Evolutionary conservation across 176 grass and related monocot species (phyloP).

Genomic region (Puccinellia tenuiflora): DNA sequence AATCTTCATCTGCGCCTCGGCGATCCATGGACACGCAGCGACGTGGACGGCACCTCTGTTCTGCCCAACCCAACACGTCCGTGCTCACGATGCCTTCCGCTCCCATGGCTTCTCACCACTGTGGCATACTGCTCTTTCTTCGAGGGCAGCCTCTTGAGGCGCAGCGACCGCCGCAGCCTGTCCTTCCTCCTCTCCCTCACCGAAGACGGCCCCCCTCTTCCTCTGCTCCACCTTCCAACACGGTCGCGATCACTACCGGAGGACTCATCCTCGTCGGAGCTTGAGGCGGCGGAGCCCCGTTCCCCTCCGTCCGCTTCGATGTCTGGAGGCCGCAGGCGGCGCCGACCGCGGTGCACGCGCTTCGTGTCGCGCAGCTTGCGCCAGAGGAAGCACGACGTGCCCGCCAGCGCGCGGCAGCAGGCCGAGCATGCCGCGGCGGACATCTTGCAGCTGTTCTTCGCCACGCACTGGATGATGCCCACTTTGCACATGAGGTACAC

Average conservation of each 20-base stretch:
- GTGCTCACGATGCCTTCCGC: not conserved
- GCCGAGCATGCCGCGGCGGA: not conserved
- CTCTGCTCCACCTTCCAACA: not conserved
- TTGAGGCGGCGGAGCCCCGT: not conserved
- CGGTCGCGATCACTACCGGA: not conserved
- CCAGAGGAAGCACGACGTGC: slow-evolving; percentile 10
- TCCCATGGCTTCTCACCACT: not conserved
- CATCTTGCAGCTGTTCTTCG: slow-evolving; percentile 40
- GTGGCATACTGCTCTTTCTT: not conserved
- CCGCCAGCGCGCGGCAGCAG: slow-evolving; percentile 3
- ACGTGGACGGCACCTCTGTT: not conserved
- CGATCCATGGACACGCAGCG: not conserved
- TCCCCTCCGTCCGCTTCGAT: not conserved
- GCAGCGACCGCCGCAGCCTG: slow-evolving; percentile 11
- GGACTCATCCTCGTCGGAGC: not conserved
- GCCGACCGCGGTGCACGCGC: slow-evolving; percentile 17
- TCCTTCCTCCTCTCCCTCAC: slow-evolving; percentile 28
- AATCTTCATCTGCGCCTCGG: not conserved
- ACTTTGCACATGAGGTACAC: slow-evolving; percentile 29
- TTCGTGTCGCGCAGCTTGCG: slow-evolving; percentile 31
- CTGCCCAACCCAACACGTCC: not conserved
- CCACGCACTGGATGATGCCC: slow-evolving; percentile 33
- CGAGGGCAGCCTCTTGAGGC: not conserved
- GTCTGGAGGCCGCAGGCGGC: not conserved
- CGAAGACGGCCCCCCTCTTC: not conserved